A percentile compares a stretch with the other conserved stretches of the same genome.
Conservation (phyloP, 1,284 basidiomycete genomes). For the Ustilago curta region DNA sequence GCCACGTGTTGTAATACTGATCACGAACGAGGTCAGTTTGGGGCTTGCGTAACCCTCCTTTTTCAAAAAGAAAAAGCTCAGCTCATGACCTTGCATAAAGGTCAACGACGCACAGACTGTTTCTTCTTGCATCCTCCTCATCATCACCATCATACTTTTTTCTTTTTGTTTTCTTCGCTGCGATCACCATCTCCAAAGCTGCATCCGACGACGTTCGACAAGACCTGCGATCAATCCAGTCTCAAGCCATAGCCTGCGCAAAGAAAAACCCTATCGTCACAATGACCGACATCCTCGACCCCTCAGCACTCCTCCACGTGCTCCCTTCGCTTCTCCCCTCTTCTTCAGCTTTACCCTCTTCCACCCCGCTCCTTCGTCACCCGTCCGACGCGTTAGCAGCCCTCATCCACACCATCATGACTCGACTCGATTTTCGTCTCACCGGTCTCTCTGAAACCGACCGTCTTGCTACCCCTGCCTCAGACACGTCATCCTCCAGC, state of each 20-base stretch:
- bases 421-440: conserved; percentile 59
- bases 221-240: not conserved
- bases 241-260: not conserved
- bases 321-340: conserved; percentile 46
- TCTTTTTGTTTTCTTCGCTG: not conserved
- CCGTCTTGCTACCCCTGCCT: conserved; percentile 12
- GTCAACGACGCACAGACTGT: conserved; percentile 4
- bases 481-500: not conserved
- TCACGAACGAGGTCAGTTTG: too few species aligned
- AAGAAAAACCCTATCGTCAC: not conserved
- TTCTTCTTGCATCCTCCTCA: not conserved
- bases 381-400: conserved; percentile 57
- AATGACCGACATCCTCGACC: conserved; percentile 53
- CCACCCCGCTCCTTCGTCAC: conserved; percentile 21
- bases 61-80: too few species aligned
- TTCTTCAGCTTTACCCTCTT: conserved; percentile 1
- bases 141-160: not conserved
- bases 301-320: conserved; percentile 52
- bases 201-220: not conserved
- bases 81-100: too few species aligned
- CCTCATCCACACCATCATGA: conserved; percentile 55
- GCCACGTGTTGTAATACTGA: too few species aligned
- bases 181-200: not conserved
- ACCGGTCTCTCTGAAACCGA: conserved; percentile 58
- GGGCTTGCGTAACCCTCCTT: too few species aligned